Evolutionary conservation across 2,329 filamentous ascomycete species (phyloP).

Genomic region (Sarocladium oryzae): DNA sequence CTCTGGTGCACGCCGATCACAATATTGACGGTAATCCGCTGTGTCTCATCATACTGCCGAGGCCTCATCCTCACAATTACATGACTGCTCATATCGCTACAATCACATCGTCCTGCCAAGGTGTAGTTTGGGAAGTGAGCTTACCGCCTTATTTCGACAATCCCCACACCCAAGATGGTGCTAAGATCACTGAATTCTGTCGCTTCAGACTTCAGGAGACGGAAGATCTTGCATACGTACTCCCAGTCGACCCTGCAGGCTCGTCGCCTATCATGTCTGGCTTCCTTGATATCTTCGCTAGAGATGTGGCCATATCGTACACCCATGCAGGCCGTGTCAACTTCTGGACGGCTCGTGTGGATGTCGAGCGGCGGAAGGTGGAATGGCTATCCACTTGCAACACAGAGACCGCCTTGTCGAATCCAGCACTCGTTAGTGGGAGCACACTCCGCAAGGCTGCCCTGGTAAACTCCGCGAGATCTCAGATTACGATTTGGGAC

Average conservation of each 20-base stretch:
- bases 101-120: constrained; percentile 69
- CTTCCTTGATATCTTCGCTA: constrained; percentile 79
- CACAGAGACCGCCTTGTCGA: constrained; percentile 68
- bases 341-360: constrained; percentile 78
- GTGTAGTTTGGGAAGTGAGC: constrained; percentile 73
- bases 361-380: constrained; percentile 50
- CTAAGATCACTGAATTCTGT: constrained; percentile 57
- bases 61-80: constrained; percentile 48
- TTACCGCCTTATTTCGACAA: constrained; percentile 44
- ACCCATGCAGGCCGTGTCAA: constrained; percentile 67
- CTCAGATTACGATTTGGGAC: constrained; percentile 85
- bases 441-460: constrained; percentile 84
- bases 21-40: constrained; percentile 63
- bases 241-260: constrained; percentile 83
- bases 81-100: constrained; percentile 69
- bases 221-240: constrained; percentile 57
- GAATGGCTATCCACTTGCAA: constrained; percentile 80
- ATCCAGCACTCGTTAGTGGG: constrained; percentile 73
- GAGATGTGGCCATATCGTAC: constrained; percentile 81
- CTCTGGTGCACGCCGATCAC: constrained; percentile 48
- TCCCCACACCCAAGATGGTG: constrained; percentile 17
- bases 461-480: constrained; percentile 66
- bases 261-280: constrained; percentile 63
- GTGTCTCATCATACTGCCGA: constrained; percentile 70
- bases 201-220: constrained; percentile 59